These are phyloP conservation scores for Melanopsichium pennsylvanicum DNA, from an alignment of 1,284 basidiomycete species.

Conservation along the genomic window DNA sequence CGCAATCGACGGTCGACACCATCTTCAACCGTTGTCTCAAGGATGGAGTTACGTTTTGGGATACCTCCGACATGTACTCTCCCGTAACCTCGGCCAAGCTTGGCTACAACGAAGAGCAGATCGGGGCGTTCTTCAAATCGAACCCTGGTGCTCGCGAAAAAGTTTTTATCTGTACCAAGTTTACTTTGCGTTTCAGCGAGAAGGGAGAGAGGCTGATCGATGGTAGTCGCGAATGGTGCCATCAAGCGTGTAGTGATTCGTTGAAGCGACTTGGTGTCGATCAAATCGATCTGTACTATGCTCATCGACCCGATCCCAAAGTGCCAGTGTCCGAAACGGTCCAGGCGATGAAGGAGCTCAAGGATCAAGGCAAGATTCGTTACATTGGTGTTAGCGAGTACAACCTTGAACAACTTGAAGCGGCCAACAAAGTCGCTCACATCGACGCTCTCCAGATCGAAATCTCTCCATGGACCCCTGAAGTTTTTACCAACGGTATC, in stretches of 20 bases:
- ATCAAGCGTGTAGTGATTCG: conserved; percentile 62
- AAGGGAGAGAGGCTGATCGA: conserved; percentile 29
- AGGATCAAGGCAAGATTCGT: conserved; percentile 74
- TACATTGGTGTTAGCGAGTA: conserved; percentile 75
- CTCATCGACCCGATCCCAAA: conserved; percentile 68
- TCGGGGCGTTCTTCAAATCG: conserved; percentile 64
- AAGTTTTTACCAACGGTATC: conserved; percentile 53
- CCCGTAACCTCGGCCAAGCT: conserved; percentile 15
- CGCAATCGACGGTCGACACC: conserved; percentile 24
- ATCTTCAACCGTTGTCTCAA: conserved; percentile 30
- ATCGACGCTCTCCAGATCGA: conserved; percentile 68
- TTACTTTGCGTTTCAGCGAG: conserved; percentile 55
- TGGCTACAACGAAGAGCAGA: conserved; percentile 66
- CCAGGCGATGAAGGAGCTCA: conserved; percentile 77
- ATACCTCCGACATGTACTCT: conserved; percentile 55
- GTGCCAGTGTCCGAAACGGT: conserved; percentile 77
- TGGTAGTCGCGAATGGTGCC: conserved; percentile 58
- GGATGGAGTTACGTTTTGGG: conserved; percentile 38
- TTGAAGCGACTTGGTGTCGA: conserved; percentile 63
- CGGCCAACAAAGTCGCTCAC: conserved; percentile 60
- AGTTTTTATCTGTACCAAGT: conserved; percentile 67
- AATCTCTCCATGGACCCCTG: conserved; percentile 69
- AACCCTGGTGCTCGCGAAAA: conserved; percentile 60
- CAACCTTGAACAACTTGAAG: conserved; percentile 44
- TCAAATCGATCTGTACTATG: conserved; percentile 67